A percentile compares a stretch with the other conserved stretches of the same genome.
Evolutionary conservation across 1,139 yeast species (phyloP).

Genomic region (Kodamaea sp.): DNA sequence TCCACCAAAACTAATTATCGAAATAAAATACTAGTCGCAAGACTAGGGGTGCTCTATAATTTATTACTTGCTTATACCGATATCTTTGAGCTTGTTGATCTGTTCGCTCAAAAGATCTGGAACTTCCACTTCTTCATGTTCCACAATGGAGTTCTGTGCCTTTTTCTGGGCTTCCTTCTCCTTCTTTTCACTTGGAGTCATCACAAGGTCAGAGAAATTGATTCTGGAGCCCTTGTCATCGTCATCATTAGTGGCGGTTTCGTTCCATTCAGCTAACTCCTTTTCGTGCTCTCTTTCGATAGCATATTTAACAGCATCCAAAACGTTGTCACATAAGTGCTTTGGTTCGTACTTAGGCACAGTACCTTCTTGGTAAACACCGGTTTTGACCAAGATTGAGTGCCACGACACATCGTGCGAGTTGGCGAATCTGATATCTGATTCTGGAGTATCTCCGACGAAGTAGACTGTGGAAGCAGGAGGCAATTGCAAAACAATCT

Average conservation of each 20-base stretch:
- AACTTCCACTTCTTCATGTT: conserved; percentile 45
- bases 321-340: conserved; percentile 67
- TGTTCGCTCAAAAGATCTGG: conserved; percentile 43
- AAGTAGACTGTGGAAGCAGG: conserved; percentile 85
- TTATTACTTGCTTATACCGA: conserved; percentile 19
- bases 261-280: conserved; percentile 75
- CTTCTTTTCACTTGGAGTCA: conserved; percentile 47
- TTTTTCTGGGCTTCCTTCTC: conserved; percentile 12
- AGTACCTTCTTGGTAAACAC: conserved; percentile 81
- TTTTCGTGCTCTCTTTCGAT: conserved; percentile 74
- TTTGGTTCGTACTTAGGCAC: conserved; percentile 78
- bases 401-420: conserved; percentile 83
- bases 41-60: too few relatives aligned
- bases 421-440: conserved; percentile 85
- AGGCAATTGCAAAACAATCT: conserved; percentile 60
- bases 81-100: conserved; percentile 41
- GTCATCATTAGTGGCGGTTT: conserved; percentile 40
- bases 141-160: conserved; percentile 17
- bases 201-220: conserved; percentile 49
- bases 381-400: conserved; percentile 82
- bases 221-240: conserved; percentile 35
- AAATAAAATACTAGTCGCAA: too few relatives aligned
- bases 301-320: conserved; percentile 81
- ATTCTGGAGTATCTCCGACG: conserved; percentile 92
- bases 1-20: too few relatives aligned